A percentile compares a stretch with the other conserved stretches of the same genome.
Conservation (phyloP, 2,329 filamentous ascomycete genomes). For the Talaromyces sp. region DNA sequence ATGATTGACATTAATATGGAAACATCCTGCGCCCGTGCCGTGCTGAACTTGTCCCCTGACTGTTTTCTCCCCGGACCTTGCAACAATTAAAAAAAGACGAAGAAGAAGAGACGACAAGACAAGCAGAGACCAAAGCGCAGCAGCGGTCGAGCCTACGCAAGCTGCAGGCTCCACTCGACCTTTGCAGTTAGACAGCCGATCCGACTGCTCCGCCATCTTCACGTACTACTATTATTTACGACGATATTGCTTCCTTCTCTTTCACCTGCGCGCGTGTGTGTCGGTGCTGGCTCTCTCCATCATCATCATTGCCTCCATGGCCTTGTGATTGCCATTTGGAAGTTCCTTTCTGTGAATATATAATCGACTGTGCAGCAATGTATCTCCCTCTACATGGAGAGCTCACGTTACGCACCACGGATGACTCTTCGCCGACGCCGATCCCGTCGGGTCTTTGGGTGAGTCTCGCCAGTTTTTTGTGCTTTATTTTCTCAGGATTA, state of each 20-base stretch:
- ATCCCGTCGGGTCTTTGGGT: slow-evolving; percentile 6
- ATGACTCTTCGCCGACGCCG: not conserved
- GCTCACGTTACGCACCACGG: slow-evolving; percentile 2
- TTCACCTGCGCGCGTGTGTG: not conserved
- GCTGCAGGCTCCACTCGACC: not conserved
- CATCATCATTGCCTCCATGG: not conserved
- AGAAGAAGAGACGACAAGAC: not conserved
- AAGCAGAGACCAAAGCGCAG: not conserved
- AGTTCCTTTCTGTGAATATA: not conserved
- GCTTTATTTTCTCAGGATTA: not conserved
- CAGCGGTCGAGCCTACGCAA: not conserved
- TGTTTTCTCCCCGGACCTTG: too few relatives aligned
- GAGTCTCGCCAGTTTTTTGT: not conserved
- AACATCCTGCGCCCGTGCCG: too few relatives aligned
- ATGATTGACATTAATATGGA: too few relatives aligned
- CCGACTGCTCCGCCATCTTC: not conserved
- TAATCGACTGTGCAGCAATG: slow-evolving; percentile 3
- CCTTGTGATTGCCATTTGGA: not conserved
- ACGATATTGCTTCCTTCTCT: not conserved
- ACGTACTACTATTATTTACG: not conserved
- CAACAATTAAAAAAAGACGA: not conserved
- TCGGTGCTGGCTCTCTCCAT: not conserved
- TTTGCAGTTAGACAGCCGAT: not conserved
- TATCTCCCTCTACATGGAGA: slow-evolving; percentile 9
- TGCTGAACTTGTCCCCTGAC: not conserved